Percentiles rank a stretch among this genome's conserved stretches.
Conservation (phyloP, 2,329 filamentous ascomycete species). For the Ophiognomonia clavigignenti-juglandacearum region DNA sequence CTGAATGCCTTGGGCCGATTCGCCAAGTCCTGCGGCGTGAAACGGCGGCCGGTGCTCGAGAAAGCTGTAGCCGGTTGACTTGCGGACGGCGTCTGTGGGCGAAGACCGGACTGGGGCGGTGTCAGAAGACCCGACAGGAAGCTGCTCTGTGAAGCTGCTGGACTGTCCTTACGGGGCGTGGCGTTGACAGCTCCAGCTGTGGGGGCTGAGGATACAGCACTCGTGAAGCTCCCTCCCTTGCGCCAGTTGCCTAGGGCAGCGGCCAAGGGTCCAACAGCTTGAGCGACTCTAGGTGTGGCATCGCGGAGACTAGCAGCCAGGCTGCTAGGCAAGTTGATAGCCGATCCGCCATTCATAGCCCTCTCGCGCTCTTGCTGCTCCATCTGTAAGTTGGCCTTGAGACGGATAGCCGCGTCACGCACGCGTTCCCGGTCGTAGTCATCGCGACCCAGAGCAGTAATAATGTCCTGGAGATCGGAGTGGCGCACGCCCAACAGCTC, state of each 20-base stretch:
- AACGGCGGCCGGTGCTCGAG: conserved; percentile 53
- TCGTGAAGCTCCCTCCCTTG: conserved; percentile 55
- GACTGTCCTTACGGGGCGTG: conserved; percentile 53
- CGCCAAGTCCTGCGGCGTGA: conserved; percentile 46
- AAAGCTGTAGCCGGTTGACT: conserved; percentile 56
- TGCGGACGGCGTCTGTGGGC: conserved; percentile 48
- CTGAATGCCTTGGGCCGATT: conserved; percentile 29
- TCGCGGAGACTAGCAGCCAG: conserved; percentile 73
- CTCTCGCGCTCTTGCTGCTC: conserved; percentile 93
- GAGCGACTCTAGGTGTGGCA: conserved; percentile 75
- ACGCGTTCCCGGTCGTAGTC: conserved; percentile 73
- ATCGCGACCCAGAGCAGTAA: conserved; percentile 69
- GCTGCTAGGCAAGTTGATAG: conserved; percentile 66
- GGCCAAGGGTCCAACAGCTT: conserved; percentile 71
- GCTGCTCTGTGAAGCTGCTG: conserved; percentile 46
- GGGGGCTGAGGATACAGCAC: conserved; percentile 39
- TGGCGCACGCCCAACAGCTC: conserved; percentile 88
- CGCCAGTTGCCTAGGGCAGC: conserved; percentile 98
- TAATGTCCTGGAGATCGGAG: conserved; percentile 89
- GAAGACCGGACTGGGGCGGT: conserved; percentile 72
- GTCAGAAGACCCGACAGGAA: conserved; percentile 81
- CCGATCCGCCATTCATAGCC: conserved; percentile 65
- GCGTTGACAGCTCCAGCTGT: conserved; percentile 28
- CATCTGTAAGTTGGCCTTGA: conserved; percentile 95
- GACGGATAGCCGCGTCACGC: conserved; percentile 85